Conservation (phyloP, 2,329 filamentous ascomycete genomes). For the Fusarium solani-melongenae region DNA sequence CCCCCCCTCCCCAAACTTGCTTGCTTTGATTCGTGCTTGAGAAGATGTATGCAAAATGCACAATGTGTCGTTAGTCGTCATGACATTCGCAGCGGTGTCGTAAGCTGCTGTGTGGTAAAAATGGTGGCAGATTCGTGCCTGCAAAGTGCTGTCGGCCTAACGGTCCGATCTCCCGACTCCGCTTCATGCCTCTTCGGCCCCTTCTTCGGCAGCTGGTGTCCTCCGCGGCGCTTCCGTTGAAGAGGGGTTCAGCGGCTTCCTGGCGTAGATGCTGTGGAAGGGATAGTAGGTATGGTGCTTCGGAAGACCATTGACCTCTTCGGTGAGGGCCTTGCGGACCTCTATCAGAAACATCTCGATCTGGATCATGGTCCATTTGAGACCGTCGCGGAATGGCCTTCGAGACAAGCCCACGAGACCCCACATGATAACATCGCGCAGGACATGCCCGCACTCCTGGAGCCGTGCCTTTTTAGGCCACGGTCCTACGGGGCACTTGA, state of each 20-base stretch:
- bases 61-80: slow-evolving; percentile 27
- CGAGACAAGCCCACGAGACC: slow-evolving; percentile 53
- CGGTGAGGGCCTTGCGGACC: slow-evolving; percentile 53
- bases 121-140: background rate
- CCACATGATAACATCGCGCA: slow-evolving; percentile 56
- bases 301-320: slow-evolving; percentile 48
- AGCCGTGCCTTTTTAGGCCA: slow-evolving; percentile 59
- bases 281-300: slow-evolving; percentile 54
- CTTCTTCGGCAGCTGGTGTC: background rate
- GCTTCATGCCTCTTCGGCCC: background rate
- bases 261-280: slow-evolving; percentile 52
- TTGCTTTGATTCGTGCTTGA: slow-evolving; percentile 2
- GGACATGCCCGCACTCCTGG: slow-evolving; percentile 57
- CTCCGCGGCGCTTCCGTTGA: background rate
- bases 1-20: slow-evolving; percentile 1
- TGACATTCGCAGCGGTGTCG: slow-evolving; percentile 10
- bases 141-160: background rate
- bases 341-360: slow-evolving; percentile 58
- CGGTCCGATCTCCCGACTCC: background rate
- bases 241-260: slow-evolving; percentile 47
- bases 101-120: background rate
- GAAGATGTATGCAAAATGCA: background rate
- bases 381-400: slow-evolving; percentile 52
- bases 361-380: slow-evolving; percentile 54
- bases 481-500: slow-evolving; percentile 61